phyloP scores from a whole-genome alignment of 1,139 yeast genomes.

The Protomyces inundatus region DNA sequence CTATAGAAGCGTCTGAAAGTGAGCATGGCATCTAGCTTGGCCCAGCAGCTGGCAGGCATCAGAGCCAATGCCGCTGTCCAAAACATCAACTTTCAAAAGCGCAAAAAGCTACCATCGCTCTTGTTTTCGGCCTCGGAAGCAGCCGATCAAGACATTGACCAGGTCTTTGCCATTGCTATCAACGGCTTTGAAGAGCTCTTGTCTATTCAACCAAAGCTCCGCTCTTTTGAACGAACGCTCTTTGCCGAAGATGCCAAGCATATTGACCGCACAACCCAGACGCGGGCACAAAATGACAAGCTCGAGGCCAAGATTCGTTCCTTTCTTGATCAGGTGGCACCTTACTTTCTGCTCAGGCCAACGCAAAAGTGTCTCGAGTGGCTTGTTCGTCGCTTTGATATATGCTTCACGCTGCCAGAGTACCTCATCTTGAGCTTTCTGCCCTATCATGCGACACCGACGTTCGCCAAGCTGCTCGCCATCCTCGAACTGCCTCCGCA shows the following conservation, averaged over 20 bases:
- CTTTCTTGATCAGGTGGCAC: slow-evolving; percentile 69
- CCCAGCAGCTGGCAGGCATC: slow-evolving; percentile 73
- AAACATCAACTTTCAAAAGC: slow-evolving; percentile 14
- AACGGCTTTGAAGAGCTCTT: slow-evolving; percentile 75
- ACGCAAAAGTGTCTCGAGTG: slow-evolving; percentile 85
- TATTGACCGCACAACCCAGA: slow-evolving; percentile 67
- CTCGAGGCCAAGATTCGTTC: slow-evolving; percentile 69
- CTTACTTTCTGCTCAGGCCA: slow-evolving; percentile 66
- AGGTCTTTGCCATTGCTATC: slow-evolving; percentile 62
- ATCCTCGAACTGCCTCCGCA: slow-evolving; percentile 59
- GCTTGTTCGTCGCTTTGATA: slow-evolving; percentile 78
- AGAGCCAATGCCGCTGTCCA: slow-evolving; percentile 33
- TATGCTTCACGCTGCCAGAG: slow-evolving; percentile 77
- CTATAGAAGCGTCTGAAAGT: background rate
- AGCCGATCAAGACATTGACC: slow-evolving; percentile 85
- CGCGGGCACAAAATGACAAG: slow-evolving; percentile 67
- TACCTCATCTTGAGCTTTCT: slow-evolving; percentile 60
- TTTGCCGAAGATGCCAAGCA: slow-evolving; percentile 74
- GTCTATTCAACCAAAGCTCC: slow-evolving; percentile 67
- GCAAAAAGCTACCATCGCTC: slow-evolving; percentile 47
- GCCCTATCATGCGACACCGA: slow-evolving; percentile 69
- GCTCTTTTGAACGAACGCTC: slow-evolving; percentile 60
- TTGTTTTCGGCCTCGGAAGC: slow-evolving; percentile 83
- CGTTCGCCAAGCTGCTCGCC: slow-evolving; percentile 69
- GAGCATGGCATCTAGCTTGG: slow-evolving; percentile 49